Conservation (phyloP, 2,329 filamentous ascomycete genomes). For the Fusarium sp. region DNA sequence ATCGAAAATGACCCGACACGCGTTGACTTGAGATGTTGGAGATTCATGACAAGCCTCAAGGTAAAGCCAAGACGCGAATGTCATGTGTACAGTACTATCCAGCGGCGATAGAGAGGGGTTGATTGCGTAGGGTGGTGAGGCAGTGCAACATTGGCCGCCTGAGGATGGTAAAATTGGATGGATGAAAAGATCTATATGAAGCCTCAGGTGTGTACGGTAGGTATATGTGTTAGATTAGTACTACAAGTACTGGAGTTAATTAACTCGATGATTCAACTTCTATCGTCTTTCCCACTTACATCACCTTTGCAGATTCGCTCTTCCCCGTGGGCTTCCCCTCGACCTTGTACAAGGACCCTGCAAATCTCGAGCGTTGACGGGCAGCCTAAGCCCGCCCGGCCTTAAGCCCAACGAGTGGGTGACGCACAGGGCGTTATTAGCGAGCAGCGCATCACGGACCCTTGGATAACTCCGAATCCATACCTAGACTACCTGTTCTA, state of each 20-base stretch:
- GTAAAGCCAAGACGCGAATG: constrained; percentile 28
- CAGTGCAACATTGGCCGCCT: constrained; percentile 42
- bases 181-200: neutral
- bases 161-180: neutral
- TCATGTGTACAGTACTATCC: constrained; percentile 27
- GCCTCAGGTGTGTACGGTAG: neutral
- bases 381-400: neutral
- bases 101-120: constrained; percentile 34
- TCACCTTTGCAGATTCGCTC: neutral
- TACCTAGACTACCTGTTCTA: no score
- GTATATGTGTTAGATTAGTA: neutral
- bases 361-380: constrained; percentile 16
- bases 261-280: neutral
- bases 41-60: constrained; percentile 14
- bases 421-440: constrained; percentile 41
- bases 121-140: constrained; percentile 47
- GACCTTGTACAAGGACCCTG: constrained; percentile 23
- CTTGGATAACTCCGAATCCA: constrained; percentile 23
- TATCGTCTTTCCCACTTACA: neutral
- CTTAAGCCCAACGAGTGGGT: constrained; percentile 26
- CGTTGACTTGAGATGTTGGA: constrained; percentile 1
- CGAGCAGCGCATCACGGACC: constrained; percentile 35
- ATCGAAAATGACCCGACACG: constrained; percentile 15
- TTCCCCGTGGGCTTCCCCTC: neutral
- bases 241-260: neutral